phyloP scores from a whole-genome alignment of 2,329 filamentous ascomycete species.

The Alternaria panax region DNA sequence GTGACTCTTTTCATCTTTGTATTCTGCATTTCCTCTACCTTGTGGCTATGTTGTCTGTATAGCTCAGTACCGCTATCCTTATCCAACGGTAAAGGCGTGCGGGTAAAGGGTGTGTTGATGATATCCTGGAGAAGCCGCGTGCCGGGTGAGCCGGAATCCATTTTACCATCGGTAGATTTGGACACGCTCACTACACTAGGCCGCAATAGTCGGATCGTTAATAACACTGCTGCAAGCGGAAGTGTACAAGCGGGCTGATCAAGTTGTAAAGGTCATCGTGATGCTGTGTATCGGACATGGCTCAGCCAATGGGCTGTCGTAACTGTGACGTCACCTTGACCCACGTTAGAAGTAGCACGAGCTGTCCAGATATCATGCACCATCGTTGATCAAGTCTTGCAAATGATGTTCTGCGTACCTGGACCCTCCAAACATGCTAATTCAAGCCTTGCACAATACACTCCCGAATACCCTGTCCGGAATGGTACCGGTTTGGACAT shows the following conservation, averaged over 20 bases:
- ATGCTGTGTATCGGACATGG: constrained; percentile 2
- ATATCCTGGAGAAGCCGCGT: constrained; percentile 20
- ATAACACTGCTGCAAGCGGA: not conserved
- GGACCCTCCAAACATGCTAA: not conserved
- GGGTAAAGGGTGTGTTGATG: constrained; percentile 15
- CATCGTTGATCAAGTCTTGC: not conserved
- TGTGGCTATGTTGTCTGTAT: constrained; percentile 15
- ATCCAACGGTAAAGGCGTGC: constrained; percentile 11
- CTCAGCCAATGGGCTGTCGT: constrained; percentile 11
- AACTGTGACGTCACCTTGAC: constrained; percentile 16
- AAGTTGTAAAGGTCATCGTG: constrained; percentile 1
- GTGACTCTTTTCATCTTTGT: constrained; percentile 17
- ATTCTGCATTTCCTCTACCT: constrained; percentile 23
- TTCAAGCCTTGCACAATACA: too few relatives aligned
- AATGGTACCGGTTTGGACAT: too few relatives aligned
- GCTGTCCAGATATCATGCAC: too few relatives aligned
- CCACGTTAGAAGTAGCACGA: not conserved
- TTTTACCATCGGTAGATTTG: constrained; percentile 5
- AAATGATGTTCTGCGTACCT: not conserved
- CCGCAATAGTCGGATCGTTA: constrained; percentile 15
- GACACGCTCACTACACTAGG: constrained; percentile 16
- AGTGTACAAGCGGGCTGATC: constrained; percentile 4
- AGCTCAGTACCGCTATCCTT: constrained; percentile 18
- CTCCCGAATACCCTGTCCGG: too few relatives aligned
- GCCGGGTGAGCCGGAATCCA: constrained; percentile 7